Percentiles rank a stretch among this genome's conserved stretches.
These are phyloP conservation scores for Linnemannia exigua DNA, from an alignment of 192 early-diverging fungal genomes.

Conservation along the genomic window DNA sequence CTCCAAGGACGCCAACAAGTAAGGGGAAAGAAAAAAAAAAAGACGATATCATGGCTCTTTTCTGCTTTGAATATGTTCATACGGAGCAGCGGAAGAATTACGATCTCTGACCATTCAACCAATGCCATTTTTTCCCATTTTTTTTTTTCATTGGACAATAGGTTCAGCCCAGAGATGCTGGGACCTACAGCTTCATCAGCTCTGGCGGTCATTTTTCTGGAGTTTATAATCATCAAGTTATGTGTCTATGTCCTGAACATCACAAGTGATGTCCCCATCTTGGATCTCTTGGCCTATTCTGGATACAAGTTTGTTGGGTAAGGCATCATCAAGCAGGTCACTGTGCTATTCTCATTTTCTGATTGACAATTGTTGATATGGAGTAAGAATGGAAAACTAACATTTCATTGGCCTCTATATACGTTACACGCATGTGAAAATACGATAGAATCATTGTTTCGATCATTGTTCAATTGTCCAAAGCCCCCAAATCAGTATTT, in stretches of 20 bases:
- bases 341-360: no score
- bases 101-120: neutral
- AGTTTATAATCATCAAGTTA: constrained; percentile 87
- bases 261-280: constrained; percentile 81
- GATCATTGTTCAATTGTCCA: constrained; percentile 48
- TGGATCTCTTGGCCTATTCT: constrained; percentile 91
- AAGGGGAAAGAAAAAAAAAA: no score
- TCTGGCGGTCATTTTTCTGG: constrained; percentile 81
- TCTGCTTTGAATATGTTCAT: no score
- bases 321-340: neutral
- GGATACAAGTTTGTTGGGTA: constrained; percentile 96
- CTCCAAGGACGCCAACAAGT: constrained; percentile 58
- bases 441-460: constrained; percentile 61
- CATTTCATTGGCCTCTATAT: constrained; percentile 64
- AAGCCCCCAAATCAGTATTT: constrained; percentile 67
- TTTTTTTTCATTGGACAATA: constrained; percentile 28
- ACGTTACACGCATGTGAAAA: constrained; percentile 37
- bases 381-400: constrained; percentile 54
- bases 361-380: neutral
- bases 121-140: neutral
- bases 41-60: no score
- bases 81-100: no score
- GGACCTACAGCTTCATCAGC: constrained; percentile 90
- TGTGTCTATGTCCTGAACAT: constrained; percentile 92
- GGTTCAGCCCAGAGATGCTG: constrained; percentile 90